phyloP scores from a whole-genome alignment of 768 basidiomycete species.

The Tulasnella sp. region DNA sequence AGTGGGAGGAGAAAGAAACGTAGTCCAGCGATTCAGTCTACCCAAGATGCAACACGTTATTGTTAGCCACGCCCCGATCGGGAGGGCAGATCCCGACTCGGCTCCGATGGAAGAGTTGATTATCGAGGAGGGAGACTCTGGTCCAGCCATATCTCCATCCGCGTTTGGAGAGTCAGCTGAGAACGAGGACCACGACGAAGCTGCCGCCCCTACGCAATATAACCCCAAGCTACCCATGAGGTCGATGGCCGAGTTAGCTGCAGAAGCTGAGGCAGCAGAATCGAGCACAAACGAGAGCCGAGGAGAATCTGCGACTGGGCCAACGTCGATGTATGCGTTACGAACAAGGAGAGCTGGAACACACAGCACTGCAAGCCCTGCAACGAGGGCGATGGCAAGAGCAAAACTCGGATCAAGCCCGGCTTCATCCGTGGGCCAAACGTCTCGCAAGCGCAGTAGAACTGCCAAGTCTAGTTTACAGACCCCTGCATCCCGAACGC shows the following conservation, averaged over 20 bases:
- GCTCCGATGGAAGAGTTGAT: background rate
- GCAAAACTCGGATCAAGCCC: background rate
- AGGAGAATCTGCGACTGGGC: background rate
- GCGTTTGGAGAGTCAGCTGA: conserved; percentile 10
- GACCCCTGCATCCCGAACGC: background rate
- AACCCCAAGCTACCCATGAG: background rate
- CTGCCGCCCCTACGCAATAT: background rate
- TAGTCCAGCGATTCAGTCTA: conserved; percentile 67
- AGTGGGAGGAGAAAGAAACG: conserved; percentile 58
- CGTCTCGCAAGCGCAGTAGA: background rate
- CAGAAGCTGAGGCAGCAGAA: conserved; percentile 1
- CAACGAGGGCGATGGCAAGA: conserved; percentile 7
- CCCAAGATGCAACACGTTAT: conserved; percentile 45
- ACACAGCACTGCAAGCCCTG: background rate
- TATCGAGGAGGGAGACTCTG: background rate
- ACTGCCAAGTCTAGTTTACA: background rate
- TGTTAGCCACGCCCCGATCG: background rate
- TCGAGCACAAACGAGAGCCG: background rate
- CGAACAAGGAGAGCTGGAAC: background rate
- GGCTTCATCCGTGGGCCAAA: background rate
- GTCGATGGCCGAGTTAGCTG: conserved; percentile 25
- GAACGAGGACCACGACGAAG: conserved; percentile 1
- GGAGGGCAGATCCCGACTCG: conserved; percentile 2
- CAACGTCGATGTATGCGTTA: background rate
- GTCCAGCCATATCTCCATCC: background rate